Evolutionary conservation across 192 early-diverging fungal species (phyloP).

Genomic region (Obelidium mucronatum): DNA sequence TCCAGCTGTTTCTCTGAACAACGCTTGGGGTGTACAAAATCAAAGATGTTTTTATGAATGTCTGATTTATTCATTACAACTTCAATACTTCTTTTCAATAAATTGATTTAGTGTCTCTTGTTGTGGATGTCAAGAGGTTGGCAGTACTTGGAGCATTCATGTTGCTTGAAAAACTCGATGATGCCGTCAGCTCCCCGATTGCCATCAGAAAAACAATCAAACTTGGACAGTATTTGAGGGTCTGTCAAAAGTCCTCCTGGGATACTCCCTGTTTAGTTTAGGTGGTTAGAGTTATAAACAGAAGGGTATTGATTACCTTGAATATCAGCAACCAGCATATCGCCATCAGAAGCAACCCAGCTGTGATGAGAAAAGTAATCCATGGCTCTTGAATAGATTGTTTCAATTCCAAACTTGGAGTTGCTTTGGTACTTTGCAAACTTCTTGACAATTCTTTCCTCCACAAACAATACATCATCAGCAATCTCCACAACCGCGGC

Average conservation of each 20-base stretch:
- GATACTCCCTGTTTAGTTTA: neutral
- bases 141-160: neutral
- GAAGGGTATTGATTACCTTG: neutral
- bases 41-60: neutral
- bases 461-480: neutral
- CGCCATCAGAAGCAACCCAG: neutral
- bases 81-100: neutral
- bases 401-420: neutral
- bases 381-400: neutral
- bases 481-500: too few relatives aligned
- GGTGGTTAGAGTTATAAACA: neutral
- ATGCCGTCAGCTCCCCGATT: neutral
- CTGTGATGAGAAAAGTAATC: neutral
- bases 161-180: neutral
- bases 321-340: neutral
- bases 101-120: neutral
- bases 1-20: neutral
- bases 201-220: neutral
- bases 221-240: neutral
- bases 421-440: slow-evolving; percentile 10
- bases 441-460: neutral
- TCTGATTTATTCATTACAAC: too few relatives aligned
- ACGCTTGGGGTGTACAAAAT: slow-evolving; percentile 8
- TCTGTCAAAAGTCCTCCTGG: neutral
- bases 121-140: neutral